Conservation (phyloP, 1,284 basidiomycete species). For the Ceratobasidium sp. region DNA sequence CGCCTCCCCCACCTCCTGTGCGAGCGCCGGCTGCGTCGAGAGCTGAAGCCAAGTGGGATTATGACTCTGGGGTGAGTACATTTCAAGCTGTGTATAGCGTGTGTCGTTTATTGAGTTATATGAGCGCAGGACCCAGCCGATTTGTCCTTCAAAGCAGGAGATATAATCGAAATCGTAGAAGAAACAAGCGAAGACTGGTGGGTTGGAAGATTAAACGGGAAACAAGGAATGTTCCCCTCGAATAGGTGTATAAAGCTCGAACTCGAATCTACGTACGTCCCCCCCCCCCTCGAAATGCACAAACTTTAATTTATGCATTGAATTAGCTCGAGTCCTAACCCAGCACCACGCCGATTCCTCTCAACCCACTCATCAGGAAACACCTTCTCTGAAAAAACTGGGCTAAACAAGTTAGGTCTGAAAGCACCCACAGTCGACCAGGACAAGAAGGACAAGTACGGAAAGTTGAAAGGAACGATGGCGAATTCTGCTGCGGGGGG, state of each 20-base stretch:
- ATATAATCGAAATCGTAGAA: constrained; percentile 71
- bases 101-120: not conserved
- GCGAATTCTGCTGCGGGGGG: constrained; percentile 78
- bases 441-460: constrained; percentile 71
- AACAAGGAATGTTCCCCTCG: constrained; percentile 74
- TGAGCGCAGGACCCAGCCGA: constrained; percentile 65
- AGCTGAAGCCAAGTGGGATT: constrained; percentile 73
- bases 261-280: not conserved
- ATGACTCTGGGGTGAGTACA: constrained; percentile 71
- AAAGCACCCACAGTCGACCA: constrained; percentile 48
- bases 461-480: constrained; percentile 67
- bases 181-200: constrained; percentile 76
- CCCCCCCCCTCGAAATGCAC: not conserved
- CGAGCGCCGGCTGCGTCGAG: constrained; percentile 56
- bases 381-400: constrained; percentile 47
- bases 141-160: constrained; percentile 69
- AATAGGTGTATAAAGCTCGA: constrained; percentile 54
- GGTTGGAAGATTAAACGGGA: constrained; percentile 68
- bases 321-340: constrained; percentile 48
- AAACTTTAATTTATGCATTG: not conserved
- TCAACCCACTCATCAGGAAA: constrained; percentile 32
- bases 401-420: constrained; percentile 17
- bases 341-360: constrained; percentile 31
- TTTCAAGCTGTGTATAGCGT: constrained; percentile 6
- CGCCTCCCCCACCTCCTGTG: constrained; percentile 53